Conservation (phyloP, 352 stramenopile genomes). For the Globisporangium cylindrosporum region DNA sequence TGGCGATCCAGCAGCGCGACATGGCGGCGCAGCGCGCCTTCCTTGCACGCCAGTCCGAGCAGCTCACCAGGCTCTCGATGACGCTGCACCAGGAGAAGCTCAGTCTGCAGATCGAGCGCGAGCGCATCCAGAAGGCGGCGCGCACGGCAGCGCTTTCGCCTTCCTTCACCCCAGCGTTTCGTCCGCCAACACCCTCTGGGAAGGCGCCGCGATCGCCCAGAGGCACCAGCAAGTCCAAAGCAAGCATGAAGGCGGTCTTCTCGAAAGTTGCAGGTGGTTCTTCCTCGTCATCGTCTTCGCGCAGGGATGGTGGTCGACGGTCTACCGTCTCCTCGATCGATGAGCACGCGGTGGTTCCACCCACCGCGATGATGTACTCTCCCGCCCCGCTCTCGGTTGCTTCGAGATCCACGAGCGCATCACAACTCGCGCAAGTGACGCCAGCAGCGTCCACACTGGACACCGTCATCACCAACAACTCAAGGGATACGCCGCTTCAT, state of each 20-base stretch:
- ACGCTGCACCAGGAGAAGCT: slow-evolving; percentile 35
- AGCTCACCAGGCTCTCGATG: slow-evolving; percentile 31
- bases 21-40: slow-evolving; percentile 31
- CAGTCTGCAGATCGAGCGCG: slow-evolving; percentile 26
- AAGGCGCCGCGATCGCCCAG: not conserved
- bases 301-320: not conserved
- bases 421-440: not conserved
- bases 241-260: slow-evolving; percentile 6
- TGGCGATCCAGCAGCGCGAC: slow-evolving; percentile 41
- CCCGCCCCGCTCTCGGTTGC: not conserved
- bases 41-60: slow-evolving; percentile 31
- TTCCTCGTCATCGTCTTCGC: not conserved
- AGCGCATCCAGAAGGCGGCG: slow-evolving; percentile 17
- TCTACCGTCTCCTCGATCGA: slow-evolving; percentile 2
- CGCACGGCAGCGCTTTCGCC: not conserved
- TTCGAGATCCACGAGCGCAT: not conserved
- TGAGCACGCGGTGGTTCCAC: not conserved
- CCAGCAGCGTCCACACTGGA: not conserved
- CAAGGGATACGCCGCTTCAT: not conserved
- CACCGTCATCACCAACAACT: not conserved
- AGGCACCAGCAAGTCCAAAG: not conserved
- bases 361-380: too few species aligned
- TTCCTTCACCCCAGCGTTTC: not conserved
- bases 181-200: slow-evolving; percentile 7
- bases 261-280: slow-evolving; percentile 1